phyloP scores from a whole-genome alignment of 805 yeast species.

The Ogataea paradorogensis region DNA sequence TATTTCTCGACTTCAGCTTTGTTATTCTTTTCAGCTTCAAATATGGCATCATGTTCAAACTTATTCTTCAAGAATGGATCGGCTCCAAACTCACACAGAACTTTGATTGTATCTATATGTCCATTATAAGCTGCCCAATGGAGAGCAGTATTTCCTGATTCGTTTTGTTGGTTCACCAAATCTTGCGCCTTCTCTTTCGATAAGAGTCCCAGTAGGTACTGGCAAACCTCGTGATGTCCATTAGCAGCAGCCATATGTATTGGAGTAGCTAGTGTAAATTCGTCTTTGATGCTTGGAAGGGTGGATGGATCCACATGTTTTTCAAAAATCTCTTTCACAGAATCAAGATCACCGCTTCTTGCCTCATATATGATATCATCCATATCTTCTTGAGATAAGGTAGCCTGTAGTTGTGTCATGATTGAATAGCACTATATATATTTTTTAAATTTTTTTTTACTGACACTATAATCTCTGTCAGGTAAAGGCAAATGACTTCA shows the following conservation, averaged over 20 bases:
- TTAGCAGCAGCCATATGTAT: conserved; percentile 96
- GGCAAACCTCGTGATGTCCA: conserved; percentile 73
- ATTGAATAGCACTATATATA: conserved; percentile 1
- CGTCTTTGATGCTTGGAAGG: conserved; percentile 53
- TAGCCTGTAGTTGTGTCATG: conserved; percentile 26
- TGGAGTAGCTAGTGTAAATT: conserved; percentile 65
- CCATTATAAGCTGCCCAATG: conserved; percentile 97
- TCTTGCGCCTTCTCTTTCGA: conserved; percentile 42
- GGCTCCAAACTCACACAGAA: conserved; percentile 72
- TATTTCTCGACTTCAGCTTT: conserved; percentile 76
- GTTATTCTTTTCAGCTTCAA: conserved; percentile 81
- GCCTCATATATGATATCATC: conserved; percentile 82
- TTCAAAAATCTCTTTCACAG: conserved; percentile 64
- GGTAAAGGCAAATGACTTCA: conserved; percentile 6
- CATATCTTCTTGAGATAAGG: conserved; percentile 67
- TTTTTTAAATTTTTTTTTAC: conserved; percentile 5
- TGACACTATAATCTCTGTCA: conserved; percentile 7
- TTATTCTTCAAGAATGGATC: conserved; percentile 78
- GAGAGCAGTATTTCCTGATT: conserved; percentile 87
- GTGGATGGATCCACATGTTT: conserved; percentile 46
- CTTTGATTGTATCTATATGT: conserved; percentile 64
- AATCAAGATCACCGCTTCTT: conserved; percentile 82
- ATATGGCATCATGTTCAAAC: conserved; percentile 79
- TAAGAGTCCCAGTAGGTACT: conserved; percentile 53
- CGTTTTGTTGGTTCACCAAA: conserved; percentile 56